These are phyloP conservation scores for Sequoia sempervirens DNA, from an alignment of 75 land plant species.

Conservation along the genomic window DNA sequence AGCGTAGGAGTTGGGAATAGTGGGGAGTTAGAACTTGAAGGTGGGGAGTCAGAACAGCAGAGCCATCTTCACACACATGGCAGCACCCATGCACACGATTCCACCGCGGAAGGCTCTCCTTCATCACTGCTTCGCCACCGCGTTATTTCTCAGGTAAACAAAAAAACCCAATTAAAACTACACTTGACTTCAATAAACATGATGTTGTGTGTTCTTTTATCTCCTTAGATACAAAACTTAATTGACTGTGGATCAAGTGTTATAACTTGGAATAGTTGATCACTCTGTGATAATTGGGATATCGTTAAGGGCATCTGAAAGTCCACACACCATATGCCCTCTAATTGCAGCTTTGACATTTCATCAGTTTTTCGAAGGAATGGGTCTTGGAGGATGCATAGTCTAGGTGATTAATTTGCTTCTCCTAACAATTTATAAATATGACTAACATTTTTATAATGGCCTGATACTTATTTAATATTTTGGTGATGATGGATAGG, in stretches of 20 bases:
- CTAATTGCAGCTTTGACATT: conserved; percentile 61
- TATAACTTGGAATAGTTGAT: too few relatives aligned
- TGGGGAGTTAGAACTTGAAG: too few relatives aligned
- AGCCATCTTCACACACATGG: neutral
- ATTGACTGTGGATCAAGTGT: too few relatives aligned
- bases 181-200: neutral
- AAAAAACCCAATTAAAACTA: neutral
- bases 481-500: conserved; percentile 5
- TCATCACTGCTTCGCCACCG: too few relatives aligned
- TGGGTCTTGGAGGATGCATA: conserved; percentile 13
- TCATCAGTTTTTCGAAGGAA: conserved; percentile 85
- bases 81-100: neutral
- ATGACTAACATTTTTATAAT: neutral
- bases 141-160: too few relatives aligned
- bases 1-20: too few relatives aligned
- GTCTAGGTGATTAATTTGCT: conserved; percentile 30
- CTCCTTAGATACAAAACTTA: conserved; percentile 27
- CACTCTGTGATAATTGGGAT: conserved; percentile 55
- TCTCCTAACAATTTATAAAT: neutral
- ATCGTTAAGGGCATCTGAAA: conserved; percentile 54
- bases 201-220: neutral
- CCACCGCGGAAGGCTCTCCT: too few relatives aligned
- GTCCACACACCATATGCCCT: conserved; percentile 55
- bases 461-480: neutral
- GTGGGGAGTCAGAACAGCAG: too few relatives aligned